Conservation (phyloP, 805 yeast genomes). For the Blastobotrys parvus region DNA sequence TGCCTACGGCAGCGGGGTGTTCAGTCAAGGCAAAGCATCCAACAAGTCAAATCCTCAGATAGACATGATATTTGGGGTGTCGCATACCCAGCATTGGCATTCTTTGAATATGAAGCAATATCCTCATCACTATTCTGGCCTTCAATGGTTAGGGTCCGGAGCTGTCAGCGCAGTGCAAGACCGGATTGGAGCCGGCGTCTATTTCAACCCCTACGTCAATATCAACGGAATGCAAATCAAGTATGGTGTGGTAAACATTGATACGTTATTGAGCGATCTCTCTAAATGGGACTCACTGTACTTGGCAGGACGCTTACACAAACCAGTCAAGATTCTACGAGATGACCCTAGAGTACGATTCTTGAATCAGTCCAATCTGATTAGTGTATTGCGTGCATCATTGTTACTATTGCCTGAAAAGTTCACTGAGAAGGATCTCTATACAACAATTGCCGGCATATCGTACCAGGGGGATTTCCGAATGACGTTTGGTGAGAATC, state of each 20-base stretch:
- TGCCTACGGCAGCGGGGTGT: conserved; percentile 94
- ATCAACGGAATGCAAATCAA: conserved; percentile 57
- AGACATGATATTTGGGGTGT: conserved; percentile 78
- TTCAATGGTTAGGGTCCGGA: conserved; percentile 52
- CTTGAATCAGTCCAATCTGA: conserved; percentile 67
- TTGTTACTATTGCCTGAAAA: conserved; percentile 41
- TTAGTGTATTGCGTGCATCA: conserved; percentile 68
- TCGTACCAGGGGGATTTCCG: conserved; percentile 90
- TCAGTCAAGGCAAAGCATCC: conserved; percentile 51
- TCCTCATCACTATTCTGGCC: conserved; percentile 69
- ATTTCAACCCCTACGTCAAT: conserved; percentile 83
- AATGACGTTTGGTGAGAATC: conserved; percentile 83
- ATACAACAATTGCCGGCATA: conserved; percentile 65
- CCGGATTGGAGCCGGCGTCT: conserved; percentile 73
- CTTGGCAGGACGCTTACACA: conserved; percentile 86
- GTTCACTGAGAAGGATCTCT: conserved; percentile 59
- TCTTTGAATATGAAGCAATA: conserved; percentile 54
- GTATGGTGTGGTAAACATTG: conserved; percentile 75
- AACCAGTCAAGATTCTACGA: conserved; percentile 74
- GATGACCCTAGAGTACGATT: conserved; percentile 56
- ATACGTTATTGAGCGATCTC: conserved; percentile 56
- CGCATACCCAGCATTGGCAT: conserved; percentile 72
- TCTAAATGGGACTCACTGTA: conserved; percentile 81
- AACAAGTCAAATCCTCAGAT: conserved; percentile 52
- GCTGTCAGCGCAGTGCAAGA: conserved; percentile 52